Evolutionary conservation across 805 yeast species (phyloP).

Genomic region (Priceomyces carsonii): DNA sequence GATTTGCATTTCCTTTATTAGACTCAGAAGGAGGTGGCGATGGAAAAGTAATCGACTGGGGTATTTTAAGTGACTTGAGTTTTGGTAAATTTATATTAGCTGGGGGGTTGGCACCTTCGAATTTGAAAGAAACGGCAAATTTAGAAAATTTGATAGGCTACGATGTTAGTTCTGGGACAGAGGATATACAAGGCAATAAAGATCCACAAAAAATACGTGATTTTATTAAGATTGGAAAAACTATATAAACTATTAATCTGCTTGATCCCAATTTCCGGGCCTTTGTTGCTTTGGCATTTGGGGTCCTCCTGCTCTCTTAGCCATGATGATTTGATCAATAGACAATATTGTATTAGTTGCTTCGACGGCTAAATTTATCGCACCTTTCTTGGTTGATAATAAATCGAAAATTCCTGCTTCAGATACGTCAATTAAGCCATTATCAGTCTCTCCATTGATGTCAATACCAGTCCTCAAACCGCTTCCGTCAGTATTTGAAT

Average conservation of each 20-base stretch:
- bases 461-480: constrained; percentile 66
- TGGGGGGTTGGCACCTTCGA: constrained; percentile 83
- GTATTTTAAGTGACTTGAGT: constrained; percentile 35
- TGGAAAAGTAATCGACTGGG: constrained; percentile 82
- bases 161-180: constrained; percentile 96
- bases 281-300: constrained; percentile 74
- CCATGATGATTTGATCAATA: constrained; percentile 97
- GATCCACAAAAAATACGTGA: constrained; percentile 60
- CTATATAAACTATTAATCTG: constrained; percentile 50
- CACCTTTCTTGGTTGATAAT: constrained; percentile 76
- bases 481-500: constrained; percentile 49
- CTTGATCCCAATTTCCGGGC: constrained; percentile 97
- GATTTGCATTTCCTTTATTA: constrained; percentile 60
- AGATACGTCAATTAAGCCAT: constrained; percentile 70
- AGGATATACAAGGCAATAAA: constrained; percentile 66
- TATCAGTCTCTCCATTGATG: constrained; percentile 55
- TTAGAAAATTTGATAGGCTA: constrained; percentile 75
- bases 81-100: constrained; percentile 65
- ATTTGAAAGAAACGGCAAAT: constrained; percentile 56
- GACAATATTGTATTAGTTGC: constrained; percentile 89
- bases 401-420: constrained; percentile 76
- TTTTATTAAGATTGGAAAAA: constrained; percentile 58
- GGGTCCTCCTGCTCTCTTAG: constrained; percentile 99
- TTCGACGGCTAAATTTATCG: constrained; percentile 91
- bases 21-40: constrained; percentile 94